phyloP scores from a whole-genome alignment of 352 stramenopile genomes.

The Elongisporangium anandrum region DNA sequence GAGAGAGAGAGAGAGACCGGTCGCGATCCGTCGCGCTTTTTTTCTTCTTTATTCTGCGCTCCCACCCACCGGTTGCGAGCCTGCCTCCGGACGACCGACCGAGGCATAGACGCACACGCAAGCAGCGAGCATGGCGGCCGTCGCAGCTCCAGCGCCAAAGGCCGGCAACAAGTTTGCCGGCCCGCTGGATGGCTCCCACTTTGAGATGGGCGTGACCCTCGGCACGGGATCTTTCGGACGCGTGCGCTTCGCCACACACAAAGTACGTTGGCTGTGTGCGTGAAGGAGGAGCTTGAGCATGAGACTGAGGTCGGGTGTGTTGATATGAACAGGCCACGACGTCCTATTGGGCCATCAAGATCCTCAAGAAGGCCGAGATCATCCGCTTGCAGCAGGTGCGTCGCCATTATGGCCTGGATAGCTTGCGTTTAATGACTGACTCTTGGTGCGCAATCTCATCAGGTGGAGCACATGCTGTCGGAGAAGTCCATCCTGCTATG shows the following conservation, averaged over 20 bases:
- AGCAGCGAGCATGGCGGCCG: background rate
- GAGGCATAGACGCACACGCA: background rate
- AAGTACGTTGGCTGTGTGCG: conserved; percentile 37
- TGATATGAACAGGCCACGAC: conserved; percentile 55
- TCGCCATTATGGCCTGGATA: background rate
- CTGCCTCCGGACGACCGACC: background rate
- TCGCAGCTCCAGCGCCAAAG: conserved; percentile 17
- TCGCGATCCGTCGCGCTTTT: background rate
- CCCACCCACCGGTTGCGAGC: background rate
- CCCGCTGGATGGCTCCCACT: conserved; percentile 82
- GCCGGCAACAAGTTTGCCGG: conserved; percentile 51
- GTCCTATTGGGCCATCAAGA: conserved; percentile 96
- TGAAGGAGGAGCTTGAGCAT: background rate
- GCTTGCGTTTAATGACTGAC: background rate
- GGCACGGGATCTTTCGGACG: conserved; percentile 95
- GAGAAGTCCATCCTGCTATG: conserved; percentile 95
- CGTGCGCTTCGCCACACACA: conserved; percentile 96
- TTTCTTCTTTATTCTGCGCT: background rate
- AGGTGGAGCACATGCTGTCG: conserved; percentile 96
- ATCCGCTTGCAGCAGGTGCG: conserved; percentile 92
- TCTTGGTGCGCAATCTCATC: background rate
- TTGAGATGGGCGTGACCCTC: conserved; percentile 95
- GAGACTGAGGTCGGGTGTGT: background rate
- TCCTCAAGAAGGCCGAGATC: conserved; percentile 96
- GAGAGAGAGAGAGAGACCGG: background rate